Percentiles rank a stretch among this genome's conserved stretches.
Conservation (phyloP, 176 grass and related monocot genomes). For the Thinopyrum elongatum region DNA sequence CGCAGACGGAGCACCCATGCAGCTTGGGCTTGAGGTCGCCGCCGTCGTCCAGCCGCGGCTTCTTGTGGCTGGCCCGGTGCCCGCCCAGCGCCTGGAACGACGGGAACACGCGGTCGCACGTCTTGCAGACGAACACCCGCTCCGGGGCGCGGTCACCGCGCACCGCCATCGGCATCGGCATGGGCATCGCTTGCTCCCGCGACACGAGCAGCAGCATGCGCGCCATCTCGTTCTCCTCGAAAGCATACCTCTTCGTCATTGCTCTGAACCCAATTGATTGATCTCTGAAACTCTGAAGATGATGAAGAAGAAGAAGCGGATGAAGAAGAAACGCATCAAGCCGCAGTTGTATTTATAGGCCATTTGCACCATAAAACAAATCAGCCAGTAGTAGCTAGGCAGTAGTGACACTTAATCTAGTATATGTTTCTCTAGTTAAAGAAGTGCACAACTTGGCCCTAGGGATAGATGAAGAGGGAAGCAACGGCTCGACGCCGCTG, state of each 20-base stretch:
- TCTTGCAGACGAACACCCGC: slow-evolving; percentile 83
- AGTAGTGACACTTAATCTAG: neutral
- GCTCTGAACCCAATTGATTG: neutral
- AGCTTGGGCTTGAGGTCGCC: slow-evolving; percentile 48
- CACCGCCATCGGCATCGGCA: neutral
- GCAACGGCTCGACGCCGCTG: neutral
- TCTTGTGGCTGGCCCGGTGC: slow-evolving; percentile 97
- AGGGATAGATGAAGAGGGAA: slow-evolving; percentile 4
- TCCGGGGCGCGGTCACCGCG: neutral
- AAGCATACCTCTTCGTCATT: slow-evolving; percentile 37
- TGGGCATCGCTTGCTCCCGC: neutral
- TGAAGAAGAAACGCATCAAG: neutral
- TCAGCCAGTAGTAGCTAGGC: neutral
- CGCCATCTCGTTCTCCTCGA: slow-evolving; percentile 46
- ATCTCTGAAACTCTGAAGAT: neutral
- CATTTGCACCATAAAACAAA: slow-evolving; percentile 16
- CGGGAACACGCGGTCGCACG: slow-evolving; percentile 78
- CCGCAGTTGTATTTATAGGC: slow-evolving; percentile 45
- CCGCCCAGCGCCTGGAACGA: slow-evolving; percentile 94
- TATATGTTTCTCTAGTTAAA: neutral
- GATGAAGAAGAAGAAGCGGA: neutral
- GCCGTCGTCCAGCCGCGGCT: slow-evolving; percentile 45
- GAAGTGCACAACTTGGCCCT: slow-evolving; percentile 22
- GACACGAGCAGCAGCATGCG: slow-evolving; percentile 63
- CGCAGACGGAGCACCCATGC: slow-evolving; percentile 69